Base-by-base conservation (phyloP, 148 eudicot genomes). In the Chenopodium berlandieri region DNA sequence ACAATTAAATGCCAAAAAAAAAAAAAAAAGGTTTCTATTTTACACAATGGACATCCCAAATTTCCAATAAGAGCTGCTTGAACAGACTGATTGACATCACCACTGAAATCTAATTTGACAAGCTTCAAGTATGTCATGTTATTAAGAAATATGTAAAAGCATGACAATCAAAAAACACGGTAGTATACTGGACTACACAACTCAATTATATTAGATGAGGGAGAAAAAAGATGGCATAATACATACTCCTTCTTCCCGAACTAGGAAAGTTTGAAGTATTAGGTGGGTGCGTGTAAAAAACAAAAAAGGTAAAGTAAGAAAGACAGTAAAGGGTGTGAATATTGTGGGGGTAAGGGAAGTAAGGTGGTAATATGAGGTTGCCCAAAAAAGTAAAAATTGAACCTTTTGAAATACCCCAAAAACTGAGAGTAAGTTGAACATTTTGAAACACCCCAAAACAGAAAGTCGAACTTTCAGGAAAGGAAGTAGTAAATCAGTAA, bases 71-170 rank as follows among this genome's bases (percentile, higher is more conserved):
- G n/a, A 7, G 30, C 37, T 40, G 66, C 60, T 30, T 25, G 44
- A 78, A 46, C 78, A 75, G 64, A 75, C 12, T 52, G 34, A 25
- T 54, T 54, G 60, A 52, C 34, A 54, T 52, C 46, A 78, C 34
- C 65, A 78, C 34, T 65, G 23, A 77, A 63, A n/a, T 65, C 13
- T 25, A 67, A 10, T 10, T 5, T 31, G 72, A 69, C 72, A 69
- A 16, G 22, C 12, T 71, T 69, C n/a, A 69, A 69, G 2, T 14
- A 13, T 5, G 19, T 13, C 40, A 19, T 4, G 2, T 37, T 1
- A 71, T 37, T 0, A 20, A 40, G 23, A 71, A 71, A 34, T 17
- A 37, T 34, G 48, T 23, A 9, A 7, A 19, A 19, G 50, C 9
- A 71, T 37, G 50, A 34, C 40, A 71, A 30, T 34, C 74, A 37